These are phyloP conservation scores for Phytophthora sp. DNA, from an alignment of 352 stramenopile genomes.

Conservation along the genomic window DNA sequence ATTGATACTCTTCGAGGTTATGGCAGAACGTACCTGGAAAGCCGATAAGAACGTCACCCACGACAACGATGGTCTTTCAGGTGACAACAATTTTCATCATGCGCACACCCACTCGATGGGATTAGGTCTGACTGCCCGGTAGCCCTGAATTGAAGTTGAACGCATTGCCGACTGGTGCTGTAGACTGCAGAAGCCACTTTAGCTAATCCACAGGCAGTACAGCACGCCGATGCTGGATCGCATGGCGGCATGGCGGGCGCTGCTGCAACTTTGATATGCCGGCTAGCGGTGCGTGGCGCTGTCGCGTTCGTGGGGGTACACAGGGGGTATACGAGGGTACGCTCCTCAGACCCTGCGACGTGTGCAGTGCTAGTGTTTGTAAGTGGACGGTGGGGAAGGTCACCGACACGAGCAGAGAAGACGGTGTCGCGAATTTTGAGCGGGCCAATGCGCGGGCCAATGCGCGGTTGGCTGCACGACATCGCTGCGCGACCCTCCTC, in stretches of 20 bases:
- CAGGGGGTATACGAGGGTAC: neutral
- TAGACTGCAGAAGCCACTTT: too few species aligned
- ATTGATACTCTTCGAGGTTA: too few species aligned
- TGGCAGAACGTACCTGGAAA: too few species aligned
- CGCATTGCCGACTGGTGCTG: too few species aligned
- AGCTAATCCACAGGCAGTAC: too few species aligned
- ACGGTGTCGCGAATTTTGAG: constrained; percentile 5
- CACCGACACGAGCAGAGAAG: neutral
- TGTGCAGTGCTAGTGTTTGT: constrained; percentile 31
- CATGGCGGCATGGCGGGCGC: neutral
- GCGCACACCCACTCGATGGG: too few species aligned
- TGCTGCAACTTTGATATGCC: neutral
- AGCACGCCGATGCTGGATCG: too few species aligned
- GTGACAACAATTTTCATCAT: too few species aligned
- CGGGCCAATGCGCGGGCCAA: neutral
- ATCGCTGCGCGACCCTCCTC: neutral
- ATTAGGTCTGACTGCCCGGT: too few species aligned
- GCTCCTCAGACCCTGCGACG: constrained; percentile 28
- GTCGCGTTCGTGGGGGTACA: neutral
- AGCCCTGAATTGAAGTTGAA: too few species aligned
- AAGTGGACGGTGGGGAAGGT: constrained; percentile 23
- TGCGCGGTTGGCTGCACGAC: neutral
- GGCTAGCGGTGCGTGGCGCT: neutral
- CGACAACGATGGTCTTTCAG: too few species aligned
- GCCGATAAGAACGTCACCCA: too few species aligned